phyloP scores from a whole-genome alignment of 192 early-diverging fungal species.

The Coemansia sp. region DNA sequence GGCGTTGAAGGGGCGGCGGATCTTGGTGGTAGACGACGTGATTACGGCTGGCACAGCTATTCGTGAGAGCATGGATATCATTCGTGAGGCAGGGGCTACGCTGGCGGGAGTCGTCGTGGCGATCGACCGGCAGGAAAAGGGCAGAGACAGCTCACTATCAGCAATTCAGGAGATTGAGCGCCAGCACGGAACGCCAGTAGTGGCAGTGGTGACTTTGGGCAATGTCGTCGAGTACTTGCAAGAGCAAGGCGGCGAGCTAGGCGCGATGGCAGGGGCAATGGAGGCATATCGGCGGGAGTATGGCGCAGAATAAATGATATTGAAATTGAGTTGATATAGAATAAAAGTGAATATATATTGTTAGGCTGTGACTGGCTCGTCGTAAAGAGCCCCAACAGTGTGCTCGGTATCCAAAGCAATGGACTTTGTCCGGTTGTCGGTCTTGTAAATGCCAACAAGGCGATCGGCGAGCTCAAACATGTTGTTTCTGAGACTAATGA shows the following conservation, averaged over 20 bases:
- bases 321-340: neutral
- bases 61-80: slow-evolving; percentile 84
- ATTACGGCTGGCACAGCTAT: slow-evolving; percentile 99
- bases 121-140: slow-evolving; percentile 89
- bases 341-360: neutral
- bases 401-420: slow-evolving; percentile 53
- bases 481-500: slow-evolving; percentile 97
- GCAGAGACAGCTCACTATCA: slow-evolving; percentile 66
- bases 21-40: slow-evolving; percentile 95
- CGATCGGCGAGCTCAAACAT: slow-evolving; percentile 99
- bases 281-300: slow-evolving; percentile 79
- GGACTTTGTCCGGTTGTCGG: slow-evolving; percentile 85
- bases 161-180: slow-evolving; percentile 93
- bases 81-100: slow-evolving; percentile 70
- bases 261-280: slow-evolving; percentile 68
- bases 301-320: slow-evolving; percentile 62
- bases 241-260: slow-evolving; percentile 53
- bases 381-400: slow-evolving; percentile 25
- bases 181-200: slow-evolving; percentile 78
- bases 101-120: slow-evolving; percentile 89
- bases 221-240: slow-evolving; percentile 88
- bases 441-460: slow-evolving; percentile 99
- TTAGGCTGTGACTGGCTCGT: neutral
- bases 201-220: slow-evolving; percentile 83
- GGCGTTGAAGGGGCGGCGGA: slow-evolving; percentile 64